Base-by-base conservation (phyloP, 805 yeast genomes). In the Candida oleophila region DNA sequence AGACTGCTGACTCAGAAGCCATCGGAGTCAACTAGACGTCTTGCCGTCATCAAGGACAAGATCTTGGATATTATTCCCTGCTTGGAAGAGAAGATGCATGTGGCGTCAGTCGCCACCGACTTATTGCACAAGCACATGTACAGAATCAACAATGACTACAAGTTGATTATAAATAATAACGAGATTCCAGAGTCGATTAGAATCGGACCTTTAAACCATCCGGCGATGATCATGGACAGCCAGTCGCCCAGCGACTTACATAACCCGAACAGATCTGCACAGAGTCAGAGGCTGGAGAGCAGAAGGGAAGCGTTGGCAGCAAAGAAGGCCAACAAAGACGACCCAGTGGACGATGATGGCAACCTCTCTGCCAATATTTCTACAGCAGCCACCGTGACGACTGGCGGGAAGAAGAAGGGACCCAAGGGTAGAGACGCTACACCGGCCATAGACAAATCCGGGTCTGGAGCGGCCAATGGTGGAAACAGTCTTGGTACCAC, bases 1-100 rank as follows among this genome's bases (percentile, higher is more conserved):
- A 28, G 37, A 15, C 43, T 16, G 11, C 14, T 4, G 43, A 41
- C 11, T 12, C 28, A 22, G 15, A 14, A 16, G 39, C 35, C 18
- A 20, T 5, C 37, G 37, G 18, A 16, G 14, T 16, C 16, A 16
- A 64, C 66, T 45, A 48, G 60, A 18, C 58, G 73, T 5, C 60
- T 78, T 49, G 54, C 61, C 22, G 55, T 62, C 21, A 76, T 80
- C 48, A 65, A 76, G 46, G 72, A 73, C 22, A 68, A 74, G 46
- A 70, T 80, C 52, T 74, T 71, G 51, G 96, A 88, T 48, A 74
- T 92, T 46, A 82, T 92, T 72, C 97, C 98, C 0, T 88, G 96
- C 50, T 68, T 92, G 46, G 98, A 92, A 62, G 97, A 94, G 63
- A 94, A 94, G 66, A 89, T 94, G 95, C 97, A 92, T 64, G 97